A percentile compares a stretch with the other conserved stretches of the same genome.
These are phyloP conservation scores for Biscogniauxia marginata DNA, from an alignment of 2,329 filamentous ascomycete genomes.

Conservation along the genomic window DNA sequence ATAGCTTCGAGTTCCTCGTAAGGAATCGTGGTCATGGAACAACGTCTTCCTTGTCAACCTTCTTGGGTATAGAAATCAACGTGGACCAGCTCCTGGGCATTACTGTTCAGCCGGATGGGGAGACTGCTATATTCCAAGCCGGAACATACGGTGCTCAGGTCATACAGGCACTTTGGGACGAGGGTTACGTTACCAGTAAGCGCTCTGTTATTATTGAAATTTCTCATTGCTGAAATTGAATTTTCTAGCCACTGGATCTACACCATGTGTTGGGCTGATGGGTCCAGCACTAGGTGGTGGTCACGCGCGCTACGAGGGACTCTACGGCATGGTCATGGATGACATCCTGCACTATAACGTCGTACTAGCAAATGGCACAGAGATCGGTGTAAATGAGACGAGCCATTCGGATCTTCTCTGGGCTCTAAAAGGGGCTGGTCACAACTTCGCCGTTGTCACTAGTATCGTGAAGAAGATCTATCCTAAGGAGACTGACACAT, in stretches of 20 bases:
- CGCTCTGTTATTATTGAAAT: background rate
- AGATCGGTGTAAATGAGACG: constrained; percentile 1
- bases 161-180: constrained; percentile 1
- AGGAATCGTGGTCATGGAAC: constrained; percentile 19
- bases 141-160: constrained; percentile 4
- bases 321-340: constrained; percentile 7
- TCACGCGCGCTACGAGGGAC: constrained; percentile 7
- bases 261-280: background rate
- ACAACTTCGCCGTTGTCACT: constrained; percentile 9
- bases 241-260: background rate
- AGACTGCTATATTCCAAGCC: constrained; percentile 8
- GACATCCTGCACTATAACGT: constrained; percentile 5
- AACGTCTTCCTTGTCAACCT: constrained; percentile 7
- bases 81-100: constrained; percentile 15
- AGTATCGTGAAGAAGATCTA: constrained; percentile 4
- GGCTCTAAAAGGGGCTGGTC: constrained; percentile 3
- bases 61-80: constrained; percentile 24
- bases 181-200: constrained; percentile 6
- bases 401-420: constrained; percentile 4
- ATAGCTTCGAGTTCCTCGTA: constrained; percentile 16
- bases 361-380: constrained; percentile 7
- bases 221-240: background rate
- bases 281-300: constrained; percentile 8
- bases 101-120: background rate
- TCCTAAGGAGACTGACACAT: constrained; percentile 3